Conservation (phyloP, 2,329 filamentous ascomycete genomes). For the Knufia petricola region DNA sequence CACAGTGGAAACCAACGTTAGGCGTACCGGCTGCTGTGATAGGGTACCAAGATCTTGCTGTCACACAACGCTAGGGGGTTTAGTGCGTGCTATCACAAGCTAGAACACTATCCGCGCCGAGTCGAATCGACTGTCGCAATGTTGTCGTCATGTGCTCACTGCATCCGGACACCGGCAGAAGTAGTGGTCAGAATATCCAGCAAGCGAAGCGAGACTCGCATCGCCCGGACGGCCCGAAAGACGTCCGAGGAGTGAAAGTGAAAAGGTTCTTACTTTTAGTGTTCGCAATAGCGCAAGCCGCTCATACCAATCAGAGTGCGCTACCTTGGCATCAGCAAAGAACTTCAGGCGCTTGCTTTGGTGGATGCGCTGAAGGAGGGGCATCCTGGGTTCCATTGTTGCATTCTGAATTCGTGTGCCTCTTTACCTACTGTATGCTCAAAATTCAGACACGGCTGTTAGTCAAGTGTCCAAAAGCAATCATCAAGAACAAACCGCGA, state of each 20-base stretch:
- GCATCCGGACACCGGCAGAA: neutral
- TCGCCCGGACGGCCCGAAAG: neutral
- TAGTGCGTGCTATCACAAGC: neutral
- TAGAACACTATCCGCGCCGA: neutral
- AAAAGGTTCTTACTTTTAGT: neutral
- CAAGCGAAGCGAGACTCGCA: neutral
- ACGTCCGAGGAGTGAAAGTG: neutral
- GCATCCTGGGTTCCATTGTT: too few relatives aligned
- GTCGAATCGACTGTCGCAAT: neutral
- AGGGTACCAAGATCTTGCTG: constrained; percentile 1
- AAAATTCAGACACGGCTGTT: too few relatives aligned
- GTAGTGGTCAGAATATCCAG: neutral
- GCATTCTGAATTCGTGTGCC: too few relatives aligned
- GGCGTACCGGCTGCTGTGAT: neutral
- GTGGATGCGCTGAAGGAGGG: neutral
- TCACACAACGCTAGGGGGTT: neutral
- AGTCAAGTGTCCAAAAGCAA: neutral
- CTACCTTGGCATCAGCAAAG: neutral
- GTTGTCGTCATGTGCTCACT: constrained; percentile 1
- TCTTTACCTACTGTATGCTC: too few relatives aligned
- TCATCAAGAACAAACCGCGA: neutral
- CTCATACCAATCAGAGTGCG: neutral
- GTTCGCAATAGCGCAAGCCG: neutral
- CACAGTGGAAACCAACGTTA: neutral
- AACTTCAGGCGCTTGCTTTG: neutral